A percentile compares a stretch with the other conserved stretches of the same genome.
Evolutionary conservation across 345 rosid genomes (phyloP).

Genomic region (Dipteronia sinensis): DNA sequence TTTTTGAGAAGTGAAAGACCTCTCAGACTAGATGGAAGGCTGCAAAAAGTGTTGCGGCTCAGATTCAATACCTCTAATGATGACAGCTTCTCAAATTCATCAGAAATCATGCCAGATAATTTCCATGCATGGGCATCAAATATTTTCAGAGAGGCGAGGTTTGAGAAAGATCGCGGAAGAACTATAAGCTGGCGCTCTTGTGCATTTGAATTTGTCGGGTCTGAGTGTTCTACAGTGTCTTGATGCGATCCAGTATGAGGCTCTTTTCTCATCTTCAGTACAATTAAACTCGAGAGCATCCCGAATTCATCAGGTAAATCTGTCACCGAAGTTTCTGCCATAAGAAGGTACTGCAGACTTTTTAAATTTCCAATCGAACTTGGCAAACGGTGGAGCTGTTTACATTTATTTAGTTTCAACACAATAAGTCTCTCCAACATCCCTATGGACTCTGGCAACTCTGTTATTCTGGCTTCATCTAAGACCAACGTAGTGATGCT

Average conservation of each 20-base stretch:
- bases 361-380: constrained; percentile 11
- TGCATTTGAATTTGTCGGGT: background rate
- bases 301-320: constrained; percentile 5
- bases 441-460: constrained; percentile 15
- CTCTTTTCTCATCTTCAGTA: background rate
- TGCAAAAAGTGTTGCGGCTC: constrained; percentile 15
- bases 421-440: background rate
- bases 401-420: background rate
- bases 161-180: constrained; percentile 8
- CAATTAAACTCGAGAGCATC: constrained; percentile 8
- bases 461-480: background rate
- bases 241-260: background rate
- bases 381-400: constrained; percentile 1
- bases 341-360: background rate
- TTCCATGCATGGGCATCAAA: constrained; percentile 15
- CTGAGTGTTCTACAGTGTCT: background rate
- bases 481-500: constrained; percentile 5
- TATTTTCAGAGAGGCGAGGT: background rate
- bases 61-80: constrained; percentile 17
- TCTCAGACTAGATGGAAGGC: constrained; percentile 12
- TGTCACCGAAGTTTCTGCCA: constrained; percentile 6
- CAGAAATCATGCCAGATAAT: constrained; percentile 18
- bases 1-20: constrained; percentile 1
- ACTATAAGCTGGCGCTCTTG: background rate
- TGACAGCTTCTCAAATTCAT: constrained; percentile 22